Conservation (phyloP, 2,329 filamentous ascomycete species). For the Epichloe hybrida region DNA sequence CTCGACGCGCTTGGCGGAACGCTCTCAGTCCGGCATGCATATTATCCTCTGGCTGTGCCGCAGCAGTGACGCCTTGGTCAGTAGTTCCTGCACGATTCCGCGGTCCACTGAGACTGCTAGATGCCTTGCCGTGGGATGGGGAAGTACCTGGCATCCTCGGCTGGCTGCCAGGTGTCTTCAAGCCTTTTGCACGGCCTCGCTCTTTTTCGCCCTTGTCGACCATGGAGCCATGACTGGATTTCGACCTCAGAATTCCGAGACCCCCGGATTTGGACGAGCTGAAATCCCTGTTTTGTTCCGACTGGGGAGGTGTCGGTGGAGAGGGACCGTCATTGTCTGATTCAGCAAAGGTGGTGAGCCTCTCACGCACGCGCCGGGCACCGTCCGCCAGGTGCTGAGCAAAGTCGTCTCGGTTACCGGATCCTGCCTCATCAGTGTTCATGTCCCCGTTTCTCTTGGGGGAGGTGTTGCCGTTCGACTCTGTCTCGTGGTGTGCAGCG, state of each 20-base stretch:
- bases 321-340: conserved; percentile 33
- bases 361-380: conserved; percentile 58
- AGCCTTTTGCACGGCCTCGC: conserved; percentile 35
- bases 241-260: conserved; percentile 50
- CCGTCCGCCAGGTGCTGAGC: conserved; percentile 58
- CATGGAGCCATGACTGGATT: conserved; percentile 55
- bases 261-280: conserved; percentile 37
- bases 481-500: conserved; percentile 22
- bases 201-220: conserved; percentile 30
- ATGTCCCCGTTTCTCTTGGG: not conserved
- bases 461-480: conserved; percentile 1
- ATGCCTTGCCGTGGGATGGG: conserved; percentile 25
- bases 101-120: conserved; percentile 5
- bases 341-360: conserved; percentile 55
- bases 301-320: conserved; percentile 18
- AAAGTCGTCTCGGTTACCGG: conserved; percentile 52
- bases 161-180: conserved; percentile 48
- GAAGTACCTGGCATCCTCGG: conserved; percentile 26
- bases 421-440: not conserved
- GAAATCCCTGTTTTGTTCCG: conserved; percentile 21
- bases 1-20: conserved; percentile 43
- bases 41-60: conserved; percentile 25
- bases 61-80: not conserved
- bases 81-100: not conserved
- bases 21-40: conserved; percentile 39